Conservation (phyloP, 805 yeast species). For the Scheffersomyces ergatensis region DNA sequence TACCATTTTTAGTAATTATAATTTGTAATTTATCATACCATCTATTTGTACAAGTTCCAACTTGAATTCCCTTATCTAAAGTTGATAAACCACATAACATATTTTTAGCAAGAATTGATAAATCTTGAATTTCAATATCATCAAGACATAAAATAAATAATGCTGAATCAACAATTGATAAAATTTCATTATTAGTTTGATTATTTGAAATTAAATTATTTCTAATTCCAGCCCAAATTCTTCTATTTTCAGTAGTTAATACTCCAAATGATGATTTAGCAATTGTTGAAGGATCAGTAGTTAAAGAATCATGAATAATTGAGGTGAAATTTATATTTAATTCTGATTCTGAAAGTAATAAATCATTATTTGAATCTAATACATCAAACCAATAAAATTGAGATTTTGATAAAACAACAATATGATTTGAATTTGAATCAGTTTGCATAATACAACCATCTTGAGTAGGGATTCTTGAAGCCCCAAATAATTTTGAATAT, state of each 20-base stretch:
- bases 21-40: conserved; percentile 94
- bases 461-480: conserved; percentile 78
- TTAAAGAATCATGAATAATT: conserved; percentile 69
- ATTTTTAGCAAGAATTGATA: conserved; percentile 70
- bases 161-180: conserved; percentile 76
- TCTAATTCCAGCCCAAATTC: conserved; percentile 81
- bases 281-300: conserved; percentile 51
- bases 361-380: conserved; percentile 66
- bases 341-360: conserved; percentile 73
- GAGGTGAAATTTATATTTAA: conserved; percentile 71
- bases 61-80: conserved; percentile 81
- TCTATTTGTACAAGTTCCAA: conserved; percentile 90
- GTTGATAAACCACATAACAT: conserved; percentile 84
- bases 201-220: conserved; percentile 44
- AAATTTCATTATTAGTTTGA: conserved; percentile 62
- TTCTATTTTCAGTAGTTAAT: conserved; percentile 83
- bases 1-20: conserved; percentile 82
- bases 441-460: conserved; percentile 85
- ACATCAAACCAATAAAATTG: conserved; percentile 97
- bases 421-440: conserved; percentile 72
- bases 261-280: conserved; percentile 84
- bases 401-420: conserved; percentile 77
- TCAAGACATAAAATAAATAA: conserved; percentile 82
- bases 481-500: conserved; percentile 81
- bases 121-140: conserved; percentile 63